Evolutionary conservation across 306 rosid genomes (phyloP), one percentile per base, ranked within the genome.

Genomic region (Vigna hirtella): DNA sequence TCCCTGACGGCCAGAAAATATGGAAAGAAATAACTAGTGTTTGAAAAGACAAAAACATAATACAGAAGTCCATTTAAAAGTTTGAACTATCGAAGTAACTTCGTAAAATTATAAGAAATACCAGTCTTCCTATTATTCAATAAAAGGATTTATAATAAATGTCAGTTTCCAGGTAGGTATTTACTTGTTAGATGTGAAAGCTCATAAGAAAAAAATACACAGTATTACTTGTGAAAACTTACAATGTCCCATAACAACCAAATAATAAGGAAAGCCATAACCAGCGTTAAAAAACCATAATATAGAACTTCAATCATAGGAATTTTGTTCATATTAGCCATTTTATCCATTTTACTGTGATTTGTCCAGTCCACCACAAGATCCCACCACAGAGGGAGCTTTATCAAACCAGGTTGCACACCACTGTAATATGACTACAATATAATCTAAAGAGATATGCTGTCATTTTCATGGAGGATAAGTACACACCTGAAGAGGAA

Each of bases 401-500:
- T 50, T 50, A 50, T 50, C 16, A 4, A 8, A 50, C 17, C 55
- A 16, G 20, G 55, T 15, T 50, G 55, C 55, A 50, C 55, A 50
- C 9, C 55, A 16, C 12, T 45, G 18, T 67, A 67, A 20, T 45
- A 43, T 22, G 50, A 20, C 52, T 40, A 18, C 15, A 20, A 28
- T 55, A 30, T 9, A 18, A 55, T 55, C 20, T 5, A 47, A 79
- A 70, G 50, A 69, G 61, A 52, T 48, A 61, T 36, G 70, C 15
- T 30, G 20, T 20, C 59, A 76, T 58, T 48, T 67, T 48, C 45
- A 30, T 18, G n/a, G 13, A 74, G 62, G 73, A 6, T 24, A 76
- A 56, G 72, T 67, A 52, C 64, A 80, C 79, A 95, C 99, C 98
- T 95, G 99, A 76, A 95, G 99, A 61, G 99, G 96, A 82, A 86